Conservation (phyloP, 371 early-diverging fungal genomes). For the Apophysomyces sp. region DNA sequence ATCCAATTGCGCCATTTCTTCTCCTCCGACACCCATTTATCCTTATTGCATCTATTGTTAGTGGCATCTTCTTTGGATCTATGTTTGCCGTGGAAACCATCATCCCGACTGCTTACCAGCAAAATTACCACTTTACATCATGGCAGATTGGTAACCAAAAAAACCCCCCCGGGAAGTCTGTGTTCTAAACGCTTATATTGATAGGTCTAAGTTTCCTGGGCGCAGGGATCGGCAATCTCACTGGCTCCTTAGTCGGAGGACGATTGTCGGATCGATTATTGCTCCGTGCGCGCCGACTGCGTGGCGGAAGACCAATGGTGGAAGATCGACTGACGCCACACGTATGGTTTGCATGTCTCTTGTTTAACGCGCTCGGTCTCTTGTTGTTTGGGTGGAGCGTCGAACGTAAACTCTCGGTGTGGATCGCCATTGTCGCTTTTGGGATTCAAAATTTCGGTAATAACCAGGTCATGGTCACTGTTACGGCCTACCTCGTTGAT, state of each 20-base stretch:
- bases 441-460: conserved; percentile 48
- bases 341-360: conserved; percentile 31
- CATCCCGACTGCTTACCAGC: conserved; percentile 31
- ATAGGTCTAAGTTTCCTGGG: conserved; percentile 41
- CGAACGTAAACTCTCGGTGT: conserved; percentile 32
- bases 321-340: conserved; percentile 30
- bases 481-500: conserved; percentile 38
- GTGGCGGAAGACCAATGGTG: conserved; percentile 17
- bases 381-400: conserved; percentile 51
- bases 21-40: conserved; percentile 52
- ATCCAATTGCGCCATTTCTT: conserved; percentile 31
- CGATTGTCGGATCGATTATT: conserved; percentile 23
- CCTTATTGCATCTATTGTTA: conserved; percentile 37
- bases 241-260: conserved; percentile 32
- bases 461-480: conserved; percentile 33
- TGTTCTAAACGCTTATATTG: no score
- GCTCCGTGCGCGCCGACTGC: conserved; percentile 20
- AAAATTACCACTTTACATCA: conserved; percentile 30
- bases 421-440: conserved; percentile 42
- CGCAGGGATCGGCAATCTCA: conserved; percentile 44
- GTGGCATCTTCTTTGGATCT: conserved; percentile 50
- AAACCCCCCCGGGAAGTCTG: no score
- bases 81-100: conserved; percentile 52
- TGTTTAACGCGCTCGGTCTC: conserved; percentile 42
- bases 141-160: conserved; percentile 35